Evolutionary conservation across 306 rosid genomes (phyloP).

Genomic region (Cicer pinnatifidum): DNA sequence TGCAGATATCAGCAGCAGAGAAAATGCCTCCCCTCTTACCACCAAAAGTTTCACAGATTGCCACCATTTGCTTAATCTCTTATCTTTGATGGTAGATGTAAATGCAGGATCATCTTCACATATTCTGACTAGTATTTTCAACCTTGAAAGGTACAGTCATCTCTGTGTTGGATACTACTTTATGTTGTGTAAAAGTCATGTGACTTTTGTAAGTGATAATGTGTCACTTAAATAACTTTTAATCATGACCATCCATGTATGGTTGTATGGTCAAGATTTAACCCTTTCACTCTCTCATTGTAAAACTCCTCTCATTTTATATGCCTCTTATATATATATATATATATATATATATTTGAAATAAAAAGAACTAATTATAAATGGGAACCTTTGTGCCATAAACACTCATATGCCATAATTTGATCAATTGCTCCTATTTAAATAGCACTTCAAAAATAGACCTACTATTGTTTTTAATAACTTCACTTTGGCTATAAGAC

Average conservation of each 20-base stretch:
- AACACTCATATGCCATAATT: slow-evolving; percentile 17
- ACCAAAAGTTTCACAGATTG: slow-evolving; percentile 56
- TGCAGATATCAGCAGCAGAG: slow-evolving; percentile 45
- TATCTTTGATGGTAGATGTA: slow-evolving; percentile 64
- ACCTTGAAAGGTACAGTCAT: slow-evolving; percentile 77
- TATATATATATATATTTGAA: too few relatives aligned
- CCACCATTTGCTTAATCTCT: slow-evolving; percentile 66
- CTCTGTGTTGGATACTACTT: slow-evolving; percentile 40
- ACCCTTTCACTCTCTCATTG: too few relatives aligned
- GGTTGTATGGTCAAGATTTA: too few relatives aligned
- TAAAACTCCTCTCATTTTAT: too few relatives aligned
- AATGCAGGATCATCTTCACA: slow-evolving; percentile 60
- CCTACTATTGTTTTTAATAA: too few relatives aligned
- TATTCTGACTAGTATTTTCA: slow-evolving; percentile 62
- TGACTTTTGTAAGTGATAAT: too few relatives aligned
- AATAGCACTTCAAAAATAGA: slow-evolving; percentile 17
- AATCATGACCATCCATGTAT: too few relatives aligned
- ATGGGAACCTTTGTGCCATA: background rate
- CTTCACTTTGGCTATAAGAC: slow-evolving; percentile 20
- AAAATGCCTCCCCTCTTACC: slow-evolving; percentile 41
- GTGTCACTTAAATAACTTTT: too few relatives aligned
- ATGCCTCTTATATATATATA: too few relatives aligned
- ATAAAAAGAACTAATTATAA: background rate
- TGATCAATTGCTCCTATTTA: slow-evolving; percentile 36
- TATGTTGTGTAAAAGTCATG: background rate